Base-by-base conservation (phyloP, 2,329 filamentous ascomycete species). In the Epicoccum nigrum region DNA sequence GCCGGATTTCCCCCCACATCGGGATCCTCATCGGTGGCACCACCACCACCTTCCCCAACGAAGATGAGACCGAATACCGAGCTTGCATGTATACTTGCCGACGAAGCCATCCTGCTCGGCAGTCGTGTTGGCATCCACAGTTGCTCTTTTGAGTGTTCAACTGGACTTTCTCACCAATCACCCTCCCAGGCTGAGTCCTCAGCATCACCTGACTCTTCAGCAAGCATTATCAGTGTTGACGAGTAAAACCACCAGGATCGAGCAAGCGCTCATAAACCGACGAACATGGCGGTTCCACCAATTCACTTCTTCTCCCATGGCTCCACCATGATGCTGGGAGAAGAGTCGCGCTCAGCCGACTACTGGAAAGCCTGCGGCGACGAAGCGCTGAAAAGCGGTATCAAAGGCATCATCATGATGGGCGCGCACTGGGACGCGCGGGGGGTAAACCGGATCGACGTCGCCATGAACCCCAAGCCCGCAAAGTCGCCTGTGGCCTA, bases 271-370 rank as follows among this genome's bases (percentile, higher is more conserved):
- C n/a, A n/a, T n/a, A 15, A 19, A 9, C 11, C 35, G 11, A 7
- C 34, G 37, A 51, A 12, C 5, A 70, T 70, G 64, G 39, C 52
- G 9, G 40, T 71, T 27, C 80, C 83, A 5, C 85, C 84, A 1
- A 83, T 87, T 0, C 82, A 86, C 65, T 83, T 87, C 72, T 88
- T 88, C 71, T 86, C 85, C 2, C 86, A 88, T 79, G 86, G 86
- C 64, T 86, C 84, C 12, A 88, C 85, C 31, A 87, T 87, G 84
- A 88, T 88, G 86, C 73, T 88, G 12, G 86, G 85, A 28, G 86
- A 88, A 63, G 80, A 86, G 59, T 83, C 81, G 12, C 68, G 74
- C 2, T 85, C 84, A 1, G 84, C 84, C 9, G 76, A 78, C 16
- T 88, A 87, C 71, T 88, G 86, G 86, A 85, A 86, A 65, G 77